Conservation (phyloP, 2,329 filamentous ascomycete species). For the Tolypocladium cylindrosporum region DNA sequence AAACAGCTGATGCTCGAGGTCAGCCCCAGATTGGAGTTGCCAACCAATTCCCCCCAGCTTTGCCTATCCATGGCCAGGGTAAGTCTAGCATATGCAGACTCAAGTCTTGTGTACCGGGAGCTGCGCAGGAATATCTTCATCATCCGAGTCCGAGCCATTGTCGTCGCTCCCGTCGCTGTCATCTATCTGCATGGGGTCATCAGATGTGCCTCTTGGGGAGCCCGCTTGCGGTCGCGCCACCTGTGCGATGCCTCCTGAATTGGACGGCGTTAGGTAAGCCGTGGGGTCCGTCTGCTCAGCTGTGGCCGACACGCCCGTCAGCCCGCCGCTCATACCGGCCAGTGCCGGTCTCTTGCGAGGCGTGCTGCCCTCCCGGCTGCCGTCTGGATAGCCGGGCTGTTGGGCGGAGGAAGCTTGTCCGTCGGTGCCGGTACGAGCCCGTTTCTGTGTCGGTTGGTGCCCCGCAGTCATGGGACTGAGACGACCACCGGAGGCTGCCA, state of each 20-base stretch:
- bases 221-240: background rate
- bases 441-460: background rate
- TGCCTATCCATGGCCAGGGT: background rate
- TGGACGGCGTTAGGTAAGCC: slow-evolving; percentile 10
- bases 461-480: background rate
- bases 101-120: background rate
- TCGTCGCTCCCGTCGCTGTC: slow-evolving; percentile 1
- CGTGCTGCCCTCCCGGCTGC: background rate
- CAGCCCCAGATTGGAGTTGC: background rate
- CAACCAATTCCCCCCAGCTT: background rate
- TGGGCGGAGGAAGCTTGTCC: background rate
- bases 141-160: slow-evolving; percentile 7
- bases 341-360: background rate
- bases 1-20: background rate
- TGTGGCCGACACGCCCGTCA: slow-evolving; percentile 23
- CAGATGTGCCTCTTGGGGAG: slow-evolving; percentile 8
- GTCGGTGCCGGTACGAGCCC: background rate
- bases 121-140: slow-evolving; percentile 19
- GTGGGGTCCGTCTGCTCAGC: slow-evolving; percentile 27
- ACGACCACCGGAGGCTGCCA: slow-evolving; percentile 5
- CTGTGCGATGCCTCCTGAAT: slow-evolving; percentile 8
- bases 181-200: slow-evolving; percentile 14
- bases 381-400: background rate
- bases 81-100: background rate
- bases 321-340: slow-evolving; percentile 23